phyloP scores from a whole-genome alignment of 1,139 yeast genomes.

The Geotrichum candidum region DNA sequence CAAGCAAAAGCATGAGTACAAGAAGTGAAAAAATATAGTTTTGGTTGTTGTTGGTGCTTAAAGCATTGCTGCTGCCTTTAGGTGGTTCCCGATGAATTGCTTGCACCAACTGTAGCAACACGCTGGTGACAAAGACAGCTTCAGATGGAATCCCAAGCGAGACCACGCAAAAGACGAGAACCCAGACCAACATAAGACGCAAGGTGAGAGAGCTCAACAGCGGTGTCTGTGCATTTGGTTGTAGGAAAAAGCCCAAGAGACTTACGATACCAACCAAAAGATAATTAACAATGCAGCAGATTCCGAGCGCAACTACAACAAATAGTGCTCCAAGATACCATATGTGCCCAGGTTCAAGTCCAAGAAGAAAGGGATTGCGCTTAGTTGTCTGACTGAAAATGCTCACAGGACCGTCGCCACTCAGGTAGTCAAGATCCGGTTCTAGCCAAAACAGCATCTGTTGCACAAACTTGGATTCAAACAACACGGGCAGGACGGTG shows the following conservation, averaged over 20 bases:
- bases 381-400: slow-evolving; percentile 29
- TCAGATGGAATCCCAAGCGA: slow-evolving; percentile 71
- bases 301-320: slow-evolving; percentile 46
- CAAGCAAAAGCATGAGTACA: slow-evolving; percentile 30
- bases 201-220: background rate
- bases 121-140: slow-evolving; percentile 58
- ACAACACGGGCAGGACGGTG: slow-evolving; percentile 41
- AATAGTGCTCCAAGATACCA: slow-evolving; percentile 58
- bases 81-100: background rate
- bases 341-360: slow-evolving; percentile 53
- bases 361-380: slow-evolving; percentile 49
- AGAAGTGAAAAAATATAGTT: slow-evolving; percentile 29
- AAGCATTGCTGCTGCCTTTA: background rate
- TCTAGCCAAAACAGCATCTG: slow-evolving; percentile 35
- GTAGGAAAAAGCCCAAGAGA: background rate
- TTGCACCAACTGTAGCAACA: slow-evolving; percentile 39
- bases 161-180: slow-evolving; percentile 42
- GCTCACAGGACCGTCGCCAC: slow-evolving; percentile 25
- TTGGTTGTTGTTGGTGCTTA: background rate
- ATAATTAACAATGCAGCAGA: slow-evolving; percentile 38
- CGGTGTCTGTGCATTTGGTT: background rate
- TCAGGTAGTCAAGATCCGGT: slow-evolving; percentile 25
- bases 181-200: background rate
- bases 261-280: slow-evolving; percentile 17
- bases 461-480: slow-evolving; percentile 19